Evolutionary conservation across 345 rosid species (phyloP).

Genomic region (Euphorbia pulcherrima): DNA sequence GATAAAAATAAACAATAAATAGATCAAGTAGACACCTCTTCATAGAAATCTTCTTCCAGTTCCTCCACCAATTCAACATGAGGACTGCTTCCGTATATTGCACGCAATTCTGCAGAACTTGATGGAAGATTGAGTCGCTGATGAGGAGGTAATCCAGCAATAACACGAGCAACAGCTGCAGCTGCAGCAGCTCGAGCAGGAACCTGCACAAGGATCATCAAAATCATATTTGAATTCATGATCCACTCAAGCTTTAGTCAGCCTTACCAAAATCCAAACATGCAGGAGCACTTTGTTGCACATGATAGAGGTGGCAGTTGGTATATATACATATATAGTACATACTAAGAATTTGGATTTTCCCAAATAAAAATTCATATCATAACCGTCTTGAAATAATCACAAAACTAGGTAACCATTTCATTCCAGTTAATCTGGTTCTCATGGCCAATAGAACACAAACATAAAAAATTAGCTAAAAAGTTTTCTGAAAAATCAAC

Average conservation of each 20-base stretch:
- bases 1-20: constrained; percentile 24
- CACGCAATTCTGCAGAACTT: constrained; percentile 64
- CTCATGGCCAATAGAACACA: background rate
- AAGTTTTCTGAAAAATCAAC: background rate
- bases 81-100: constrained; percentile 72
- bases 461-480: background rate
- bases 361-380: background rate
- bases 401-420: background rate
- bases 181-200: constrained; percentile 98
- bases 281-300: background rate
- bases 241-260: background rate
- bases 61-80: constrained; percentile 51
- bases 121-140: constrained; percentile 72
- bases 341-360: background rate
- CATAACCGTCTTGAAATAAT: background rate
- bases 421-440: background rate
- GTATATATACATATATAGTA: background rate
- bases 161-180: constrained; percentile 92
- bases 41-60: constrained; percentile 78
- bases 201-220: constrained; percentile 43
- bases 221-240: background rate
- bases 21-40: constrained; percentile 47
- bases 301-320: background rate
- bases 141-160: constrained; percentile 77
- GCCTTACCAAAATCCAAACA: background rate